Conservation (phyloP, 768 basidiomycete species). For the Porpolomopsis calyptriformis region DNA sequence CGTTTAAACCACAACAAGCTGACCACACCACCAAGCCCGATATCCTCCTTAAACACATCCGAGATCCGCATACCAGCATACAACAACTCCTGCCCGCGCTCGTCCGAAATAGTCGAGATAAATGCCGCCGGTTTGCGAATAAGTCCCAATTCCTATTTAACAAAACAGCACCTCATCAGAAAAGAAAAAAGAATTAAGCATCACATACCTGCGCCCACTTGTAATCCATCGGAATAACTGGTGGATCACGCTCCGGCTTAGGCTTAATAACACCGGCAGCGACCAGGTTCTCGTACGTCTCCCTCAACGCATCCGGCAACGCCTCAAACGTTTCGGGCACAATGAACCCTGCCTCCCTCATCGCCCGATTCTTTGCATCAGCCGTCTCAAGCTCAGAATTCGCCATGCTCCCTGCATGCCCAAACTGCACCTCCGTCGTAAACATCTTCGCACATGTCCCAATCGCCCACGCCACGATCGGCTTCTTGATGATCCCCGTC, state of each 20-base stretch:
- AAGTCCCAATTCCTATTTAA: conserved; percentile 67
- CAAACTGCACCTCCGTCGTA: conserved; percentile 97
- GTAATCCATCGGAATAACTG: conserved; percentile 99
- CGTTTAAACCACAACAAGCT: conserved; percentile 97
- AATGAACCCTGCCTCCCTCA: conserved; percentile 91
- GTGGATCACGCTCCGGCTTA: conserved; percentile 75
- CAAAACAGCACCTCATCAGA: not conserved
- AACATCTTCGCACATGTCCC: conserved; percentile 99
- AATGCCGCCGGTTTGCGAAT: conserved; percentile 98
- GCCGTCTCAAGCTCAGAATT: conserved; percentile 97
- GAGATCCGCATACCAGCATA: conserved; percentile 99
- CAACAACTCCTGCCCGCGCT: conserved; percentile 95
- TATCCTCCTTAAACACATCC: conserved; percentile 96
- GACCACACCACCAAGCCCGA: conserved; percentile 95
- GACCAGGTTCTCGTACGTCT: conserved; percentile 80
- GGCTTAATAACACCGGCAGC: conserved; percentile 53
- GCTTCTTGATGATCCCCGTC: conserved; percentile 88
- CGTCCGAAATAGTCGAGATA: conserved; percentile 98
- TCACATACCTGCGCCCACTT: conserved; percentile 80
- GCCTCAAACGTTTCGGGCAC: conserved; percentile 98
- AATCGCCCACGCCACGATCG: conserved; percentile 99
- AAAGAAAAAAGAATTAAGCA: not conserved
- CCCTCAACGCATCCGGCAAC: conserved; percentile 73
- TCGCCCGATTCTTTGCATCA: conserved; percentile 93
- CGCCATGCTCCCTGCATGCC: conserved; percentile 96